Evolutionary conservation across 768 basidiomycete genomes (phyloP).

Genomic region (Agaricus blazei): DNA sequence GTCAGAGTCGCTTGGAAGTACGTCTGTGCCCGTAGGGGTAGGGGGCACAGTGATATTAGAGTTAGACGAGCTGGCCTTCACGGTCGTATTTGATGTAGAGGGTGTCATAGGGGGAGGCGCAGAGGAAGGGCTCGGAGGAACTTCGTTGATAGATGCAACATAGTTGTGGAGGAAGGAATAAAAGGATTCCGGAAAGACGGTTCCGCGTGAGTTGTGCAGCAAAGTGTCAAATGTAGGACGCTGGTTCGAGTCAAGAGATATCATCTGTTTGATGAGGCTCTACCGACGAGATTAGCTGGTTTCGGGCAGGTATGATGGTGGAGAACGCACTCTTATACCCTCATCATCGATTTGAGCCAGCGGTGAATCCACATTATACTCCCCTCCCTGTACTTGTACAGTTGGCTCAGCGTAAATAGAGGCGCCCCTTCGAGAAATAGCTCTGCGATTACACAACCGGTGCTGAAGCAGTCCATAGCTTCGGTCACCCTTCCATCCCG

Average conservation of each 20-base stretch:
- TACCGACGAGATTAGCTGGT: constrained; percentile 32
- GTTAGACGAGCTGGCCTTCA: constrained; percentile 27
- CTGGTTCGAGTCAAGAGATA: constrained; percentile 66
- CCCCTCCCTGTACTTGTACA: constrained; percentile 90
- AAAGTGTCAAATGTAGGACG: constrained; percentile 82
- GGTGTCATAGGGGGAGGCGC: constrained; percentile 28
- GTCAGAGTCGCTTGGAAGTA: constrained; percentile 59
- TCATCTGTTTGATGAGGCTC: constrained; percentile 89
- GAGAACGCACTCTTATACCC: constrained; percentile 65
- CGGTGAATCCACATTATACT: constrained; percentile 68
- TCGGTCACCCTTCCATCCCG: constrained; percentile 85
- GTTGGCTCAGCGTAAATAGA: constrained; percentile 88
- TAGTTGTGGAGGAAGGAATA: constrained; percentile 95
- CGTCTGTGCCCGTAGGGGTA: constrained; percentile 5
- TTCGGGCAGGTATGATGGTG: background rate
- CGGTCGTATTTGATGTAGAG: constrained; percentile 25
- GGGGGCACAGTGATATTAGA: constrained; percentile 27
- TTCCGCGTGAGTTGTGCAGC: constrained; percentile 67
- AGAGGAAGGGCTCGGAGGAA: constrained; percentile 44
- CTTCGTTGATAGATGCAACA: constrained; percentile 72
- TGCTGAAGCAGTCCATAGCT: constrained; percentile 96
- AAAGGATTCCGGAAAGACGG: constrained; percentile 88
- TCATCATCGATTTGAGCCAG: constrained; percentile 75
- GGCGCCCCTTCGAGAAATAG: constrained; percentile 93
- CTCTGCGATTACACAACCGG: constrained; percentile 93